Percentiles rank a stretch among this genome's conserved stretches.
Conservation (phyloP, 257 asterid species). For the Paraleonurus japonicus region DNA sequence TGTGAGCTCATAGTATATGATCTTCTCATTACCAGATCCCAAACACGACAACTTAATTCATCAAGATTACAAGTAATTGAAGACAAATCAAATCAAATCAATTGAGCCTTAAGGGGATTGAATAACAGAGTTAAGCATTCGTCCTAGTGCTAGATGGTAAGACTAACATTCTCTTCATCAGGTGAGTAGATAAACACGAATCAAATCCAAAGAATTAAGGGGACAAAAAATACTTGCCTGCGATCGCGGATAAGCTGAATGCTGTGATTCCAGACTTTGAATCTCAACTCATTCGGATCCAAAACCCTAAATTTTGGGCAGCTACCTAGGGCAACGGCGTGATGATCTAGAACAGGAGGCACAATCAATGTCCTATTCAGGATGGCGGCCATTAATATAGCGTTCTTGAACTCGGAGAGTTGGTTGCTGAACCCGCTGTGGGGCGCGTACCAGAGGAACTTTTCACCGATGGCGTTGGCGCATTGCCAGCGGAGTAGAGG, state of each 20-base stretch:
- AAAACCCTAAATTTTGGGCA: conserved; percentile 94
- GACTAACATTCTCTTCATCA: not conserved
- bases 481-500: conserved; percentile 25
- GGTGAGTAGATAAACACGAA: not conserved
- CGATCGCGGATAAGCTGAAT: conserved; percentile 55
- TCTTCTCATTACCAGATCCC: not conserved
- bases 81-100: not conserved
- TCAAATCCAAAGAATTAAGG: not conserved
- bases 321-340: conserved; percentile 88
- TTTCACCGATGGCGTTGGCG: conserved; percentile 30
- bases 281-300: conserved; percentile 67
- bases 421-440: conserved; percentile 99
- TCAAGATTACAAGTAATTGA: not conserved
- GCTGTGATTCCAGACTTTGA: conserved; percentile 76
- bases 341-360: conserved; percentile 90
- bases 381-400: conserved; percentile 65
- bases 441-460: conserved; percentile 86
- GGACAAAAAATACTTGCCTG: conserved; percentile 43
- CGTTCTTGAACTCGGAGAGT: conserved; percentile 83
- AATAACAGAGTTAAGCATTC: conserved; percentile 20
- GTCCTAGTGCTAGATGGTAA: not conserved
- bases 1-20: not conserved
- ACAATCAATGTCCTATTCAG: conserved; percentile 79
- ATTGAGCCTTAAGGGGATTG: conserved; percentile 28
- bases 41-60: not conserved